Evolutionary conservation across 176 grass and related monocot species (phyloP).

Genomic region (Zizania latifolia): DNA sequence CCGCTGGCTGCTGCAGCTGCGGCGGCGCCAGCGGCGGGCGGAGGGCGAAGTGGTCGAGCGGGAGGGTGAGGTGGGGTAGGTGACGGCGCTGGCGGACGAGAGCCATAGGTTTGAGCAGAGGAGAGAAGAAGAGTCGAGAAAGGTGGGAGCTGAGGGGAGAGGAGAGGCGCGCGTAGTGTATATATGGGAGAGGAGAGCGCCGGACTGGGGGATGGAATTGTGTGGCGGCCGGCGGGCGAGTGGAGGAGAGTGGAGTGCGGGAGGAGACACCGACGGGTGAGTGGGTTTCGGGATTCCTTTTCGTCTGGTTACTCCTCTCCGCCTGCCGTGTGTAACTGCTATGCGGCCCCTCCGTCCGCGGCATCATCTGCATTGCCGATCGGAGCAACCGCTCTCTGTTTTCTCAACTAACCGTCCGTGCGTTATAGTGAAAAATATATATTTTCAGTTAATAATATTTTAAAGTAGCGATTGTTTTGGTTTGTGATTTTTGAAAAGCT

Average conservation of each 20-base stretch:
- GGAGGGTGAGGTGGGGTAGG: slow-evolving; percentile 57
- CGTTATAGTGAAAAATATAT: too few species aligned
- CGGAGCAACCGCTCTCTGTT: too few species aligned
- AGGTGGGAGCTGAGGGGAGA: not conserved
- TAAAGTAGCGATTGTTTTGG: too few species aligned
- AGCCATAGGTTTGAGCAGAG: slow-evolving; percentile 39
- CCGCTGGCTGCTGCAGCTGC: not conserved
- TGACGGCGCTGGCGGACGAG: slow-evolving; percentile 62
- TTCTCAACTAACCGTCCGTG: too few species aligned
- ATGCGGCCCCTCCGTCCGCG: too few species aligned
- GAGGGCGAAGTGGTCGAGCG: slow-evolving; percentile 40
- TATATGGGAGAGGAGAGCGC: slow-evolving; percentile 8
- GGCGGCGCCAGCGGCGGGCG: slow-evolving; percentile 9
- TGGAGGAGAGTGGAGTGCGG: slow-evolving; percentile 30
- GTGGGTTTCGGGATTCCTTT: not conserved
- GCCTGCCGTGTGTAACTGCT: too few species aligned
- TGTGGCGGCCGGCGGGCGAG: not conserved
- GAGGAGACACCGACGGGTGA: slow-evolving; percentile 17
- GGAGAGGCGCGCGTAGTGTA: not conserved
- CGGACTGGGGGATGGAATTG: not conserved
- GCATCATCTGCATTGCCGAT: too few species aligned
- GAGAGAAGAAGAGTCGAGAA: not conserved
- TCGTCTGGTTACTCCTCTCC: too few species aligned
- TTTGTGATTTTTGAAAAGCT: too few species aligned
- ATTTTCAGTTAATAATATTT: too few species aligned